These are phyloP conservation scores for Suhomyces maxii DNA, from an alignment of 1,139 yeast genomes.

Conservation along the genomic window DNA sequence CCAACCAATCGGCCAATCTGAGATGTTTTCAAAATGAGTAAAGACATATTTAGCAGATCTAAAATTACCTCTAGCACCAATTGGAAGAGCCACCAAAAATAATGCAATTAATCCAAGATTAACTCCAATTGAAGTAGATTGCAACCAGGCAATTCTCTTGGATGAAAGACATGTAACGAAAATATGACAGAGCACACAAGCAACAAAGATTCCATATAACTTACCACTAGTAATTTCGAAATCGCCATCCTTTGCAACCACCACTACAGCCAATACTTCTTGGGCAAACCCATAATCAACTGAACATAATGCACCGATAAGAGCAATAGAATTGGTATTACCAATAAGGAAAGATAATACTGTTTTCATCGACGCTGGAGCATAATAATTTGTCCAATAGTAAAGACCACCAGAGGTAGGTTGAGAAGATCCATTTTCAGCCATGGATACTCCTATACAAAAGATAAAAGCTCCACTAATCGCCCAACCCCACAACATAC, in stretches of 20 bases:
- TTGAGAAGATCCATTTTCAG: conserved; percentile 65
- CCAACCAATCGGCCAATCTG: conserved; percentile 69
- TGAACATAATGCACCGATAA: conserved; percentile 57
- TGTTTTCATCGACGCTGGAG: conserved; percentile 33
- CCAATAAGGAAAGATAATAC: conserved; percentile 59
- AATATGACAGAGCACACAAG: conserved; percentile 47
- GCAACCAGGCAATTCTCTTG: conserved; percentile 18
- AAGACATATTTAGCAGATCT: conserved; percentile 31
- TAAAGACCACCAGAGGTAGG: conserved; percentile 73
- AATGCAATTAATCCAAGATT: conserved; percentile 17
- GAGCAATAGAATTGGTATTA: conserved; percentile 56
- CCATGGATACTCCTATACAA: conserved; percentile 59
- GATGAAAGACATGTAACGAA: conserved; percentile 51
- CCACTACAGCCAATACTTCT: conserved; percentile 53
- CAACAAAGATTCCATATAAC: conserved; percentile 58
- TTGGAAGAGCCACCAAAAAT: conserved; percentile 28
- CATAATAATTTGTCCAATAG: conserved; percentile 55
- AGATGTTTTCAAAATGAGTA: conserved; percentile 51
- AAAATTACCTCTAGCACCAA: conserved; percentile 29
- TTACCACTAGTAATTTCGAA: conserved; percentile 48
- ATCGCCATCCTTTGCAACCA: conserved; percentile 46
- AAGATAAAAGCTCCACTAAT: conserved; percentile 56
- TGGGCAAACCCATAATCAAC: conserved; percentile 60
- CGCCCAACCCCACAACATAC: conserved; percentile 73
- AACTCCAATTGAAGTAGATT: conserved; percentile 24